A percentile compares a stretch with the other conserved stretches of the same genome.
phyloP scores from a whole-genome alignment of 2,329 filamentous ascomycete genomes.

The Colletotrichum tofieldiae region DNA sequence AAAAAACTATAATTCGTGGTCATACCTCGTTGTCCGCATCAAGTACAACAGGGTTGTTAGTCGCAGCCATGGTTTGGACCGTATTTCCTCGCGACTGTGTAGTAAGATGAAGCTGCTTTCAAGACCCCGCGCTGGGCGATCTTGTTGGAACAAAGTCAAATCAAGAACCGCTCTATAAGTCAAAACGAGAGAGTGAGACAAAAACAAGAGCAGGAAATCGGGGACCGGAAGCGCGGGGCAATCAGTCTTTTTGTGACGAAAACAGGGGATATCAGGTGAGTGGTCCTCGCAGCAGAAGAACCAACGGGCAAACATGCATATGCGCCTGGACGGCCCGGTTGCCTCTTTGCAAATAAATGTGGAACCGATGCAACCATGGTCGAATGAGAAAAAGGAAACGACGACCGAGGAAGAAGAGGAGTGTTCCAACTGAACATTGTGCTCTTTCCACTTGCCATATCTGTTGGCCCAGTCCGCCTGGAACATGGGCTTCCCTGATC shows the following conservation, averaged over 20 bases:
- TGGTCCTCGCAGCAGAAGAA: background rate
- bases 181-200: too few relatives aligned
- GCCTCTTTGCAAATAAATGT: background rate
- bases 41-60: background rate
- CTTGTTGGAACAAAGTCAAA: too few relatives aligned
- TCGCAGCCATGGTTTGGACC: background rate
- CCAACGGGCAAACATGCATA: constrained; percentile 8
- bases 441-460: background rate
- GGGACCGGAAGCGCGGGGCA: background rate
- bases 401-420: background rate
- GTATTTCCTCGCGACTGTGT: too few relatives aligned
- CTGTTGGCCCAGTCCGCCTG: background rate
- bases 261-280: background rate
- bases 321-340: background rate
- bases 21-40: background rate
- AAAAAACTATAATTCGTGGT: too few relatives aligned
- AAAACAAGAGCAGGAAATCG: background rate
- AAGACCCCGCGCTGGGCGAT: too few relatives aligned
- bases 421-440: background rate
- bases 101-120: too few relatives aligned
- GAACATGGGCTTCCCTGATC: background rate
- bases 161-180: too few relatives aligned
- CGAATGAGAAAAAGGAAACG: too few relatives aligned
- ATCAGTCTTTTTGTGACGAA: background rate
- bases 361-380: background rate